Evolutionary conservation across 176 grass and related monocot species (phyloP).

Genomic region (Oropetium thomaeum): DNA sequence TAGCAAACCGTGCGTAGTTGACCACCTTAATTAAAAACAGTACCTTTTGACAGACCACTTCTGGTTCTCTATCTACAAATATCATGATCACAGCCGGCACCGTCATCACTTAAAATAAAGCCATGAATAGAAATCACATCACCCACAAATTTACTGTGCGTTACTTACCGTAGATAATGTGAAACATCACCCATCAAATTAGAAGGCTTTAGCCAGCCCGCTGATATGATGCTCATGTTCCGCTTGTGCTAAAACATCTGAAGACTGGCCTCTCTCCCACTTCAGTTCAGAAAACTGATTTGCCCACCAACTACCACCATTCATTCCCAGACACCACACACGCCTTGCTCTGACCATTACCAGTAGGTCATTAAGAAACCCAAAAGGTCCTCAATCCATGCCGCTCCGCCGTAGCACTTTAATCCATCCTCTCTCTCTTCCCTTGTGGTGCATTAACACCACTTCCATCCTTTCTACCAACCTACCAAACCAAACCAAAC

Average conservation of each 20-base stretch:
- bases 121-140: neutral
- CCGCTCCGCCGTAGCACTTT: slow-evolving; percentile 31
- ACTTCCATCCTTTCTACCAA: slow-evolving; percentile 35
- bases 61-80: neutral
- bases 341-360: slow-evolving; percentile 45
- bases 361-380: slow-evolving; percentile 47
- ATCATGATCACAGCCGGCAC: neutral
- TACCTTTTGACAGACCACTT: neutral
- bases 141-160: too few relatives aligned
- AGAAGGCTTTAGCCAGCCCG: neutral
- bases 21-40: neutral
- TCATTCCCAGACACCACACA: slow-evolving; percentile 31
- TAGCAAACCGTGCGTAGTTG: neutral
- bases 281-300: neutral
- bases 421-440: slow-evolving; percentile 19
- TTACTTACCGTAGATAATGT: too few relatives aligned
- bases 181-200: neutral
- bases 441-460: slow-evolving; percentile 31
- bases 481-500: slow-evolving; percentile 30
- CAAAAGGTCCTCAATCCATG: slow-evolving; percentile 36
- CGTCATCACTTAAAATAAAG: neutral
- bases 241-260: neutral
- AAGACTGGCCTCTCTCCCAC: neutral
- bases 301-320: slow-evolving; percentile 38
- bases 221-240: neutral